A percentile compares a stretch with the other conserved stretches of the same genome.
Evolutionary conservation across 2,329 filamentous ascomycete genomes (phyloP).

Genomic region (Penicillium sumatraense): DNA sequence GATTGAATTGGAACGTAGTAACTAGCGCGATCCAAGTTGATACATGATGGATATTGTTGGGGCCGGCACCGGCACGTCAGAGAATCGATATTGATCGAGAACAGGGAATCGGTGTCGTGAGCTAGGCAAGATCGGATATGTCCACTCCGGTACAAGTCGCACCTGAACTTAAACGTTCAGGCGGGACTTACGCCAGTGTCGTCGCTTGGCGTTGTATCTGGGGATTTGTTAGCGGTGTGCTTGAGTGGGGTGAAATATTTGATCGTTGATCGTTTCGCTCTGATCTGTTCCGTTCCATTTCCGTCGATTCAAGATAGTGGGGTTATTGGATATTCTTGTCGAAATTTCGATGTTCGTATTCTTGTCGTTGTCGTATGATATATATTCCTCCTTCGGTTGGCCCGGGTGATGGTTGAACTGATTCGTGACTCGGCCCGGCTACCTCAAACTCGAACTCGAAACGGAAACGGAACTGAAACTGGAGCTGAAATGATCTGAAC

Average conservation of each 20-base stretch:
- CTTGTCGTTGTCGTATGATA: neutral
- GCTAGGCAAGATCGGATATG: neutral
- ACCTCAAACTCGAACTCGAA: neutral
- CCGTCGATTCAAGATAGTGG: neutral
- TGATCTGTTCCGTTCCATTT: neutral
- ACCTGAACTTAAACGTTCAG: constrained; percentile 83
- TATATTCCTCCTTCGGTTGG: too few species aligned
- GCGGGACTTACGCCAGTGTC: constrained; percentile 99
- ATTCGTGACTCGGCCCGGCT: neutral
- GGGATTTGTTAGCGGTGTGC: constrained; percentile 12
- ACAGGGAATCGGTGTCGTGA: constrained; percentile 41
- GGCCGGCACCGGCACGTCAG: neutral
- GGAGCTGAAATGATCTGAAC: constrained; percentile 16
- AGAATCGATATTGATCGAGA: constrained; percentile 29
- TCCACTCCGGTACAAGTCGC: constrained; percentile 15
- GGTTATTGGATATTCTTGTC: neutral
- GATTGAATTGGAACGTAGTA: neutral
- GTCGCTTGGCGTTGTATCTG: constrained; percentile 99
- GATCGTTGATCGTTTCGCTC: neutral
- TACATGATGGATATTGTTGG: constrained; percentile 18
- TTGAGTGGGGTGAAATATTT: neutral
- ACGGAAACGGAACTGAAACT: neutral
- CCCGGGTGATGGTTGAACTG: too few species aligned
- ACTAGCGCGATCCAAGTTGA: constrained; percentile 18
- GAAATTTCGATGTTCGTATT: neutral